These are phyloP conservation scores for Aspergillus ellipticus DNA, from an alignment of 495 filamentous ascomycete species.

Conservation along the genomic window DNA sequence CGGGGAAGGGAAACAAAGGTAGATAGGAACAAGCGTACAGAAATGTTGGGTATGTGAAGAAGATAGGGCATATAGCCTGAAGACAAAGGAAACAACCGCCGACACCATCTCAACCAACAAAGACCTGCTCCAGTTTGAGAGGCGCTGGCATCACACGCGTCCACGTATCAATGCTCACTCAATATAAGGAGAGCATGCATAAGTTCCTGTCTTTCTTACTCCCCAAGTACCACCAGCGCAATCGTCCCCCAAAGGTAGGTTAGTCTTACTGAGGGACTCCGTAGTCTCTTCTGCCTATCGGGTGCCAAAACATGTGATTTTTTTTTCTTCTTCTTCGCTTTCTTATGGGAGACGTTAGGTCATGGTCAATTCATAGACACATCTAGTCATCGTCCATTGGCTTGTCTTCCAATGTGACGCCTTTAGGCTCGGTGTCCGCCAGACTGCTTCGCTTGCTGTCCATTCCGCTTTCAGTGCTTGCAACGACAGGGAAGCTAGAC, in stretches of 20 bases:
- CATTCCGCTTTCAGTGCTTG: constrained; percentile 28
- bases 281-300: background rate
- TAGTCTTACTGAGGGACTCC: too few relatives aligned
- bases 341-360: background rate
- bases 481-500: constrained; percentile 36
- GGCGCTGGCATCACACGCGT: background rate
- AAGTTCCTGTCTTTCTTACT: background rate
- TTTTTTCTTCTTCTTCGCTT: background rate
- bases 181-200: background rate
- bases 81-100: constrained; percentile 11
- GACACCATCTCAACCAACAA: background rate
- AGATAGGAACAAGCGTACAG: constrained; percentile 17
- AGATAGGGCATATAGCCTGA: constrained; percentile 17
- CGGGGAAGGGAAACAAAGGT: constrained; percentile 17
- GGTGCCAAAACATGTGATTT: background rate
- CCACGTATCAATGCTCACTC: background rate
- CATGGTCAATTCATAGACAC: background rate
- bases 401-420: constrained; percentile 76
- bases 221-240: background rate
- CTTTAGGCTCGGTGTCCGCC: constrained; percentile 47
- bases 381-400: constrained; percentile 68
- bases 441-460: constrained; percentile 47
- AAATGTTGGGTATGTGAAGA: constrained; percentile 14
- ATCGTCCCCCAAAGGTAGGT: background rate
- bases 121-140: background rate